Percentiles rank a stretch among this genome's conserved stretches.
phyloP scores from a whole-genome alignment of 129 eudicot genomes.

The Tagetes patula region DNA sequence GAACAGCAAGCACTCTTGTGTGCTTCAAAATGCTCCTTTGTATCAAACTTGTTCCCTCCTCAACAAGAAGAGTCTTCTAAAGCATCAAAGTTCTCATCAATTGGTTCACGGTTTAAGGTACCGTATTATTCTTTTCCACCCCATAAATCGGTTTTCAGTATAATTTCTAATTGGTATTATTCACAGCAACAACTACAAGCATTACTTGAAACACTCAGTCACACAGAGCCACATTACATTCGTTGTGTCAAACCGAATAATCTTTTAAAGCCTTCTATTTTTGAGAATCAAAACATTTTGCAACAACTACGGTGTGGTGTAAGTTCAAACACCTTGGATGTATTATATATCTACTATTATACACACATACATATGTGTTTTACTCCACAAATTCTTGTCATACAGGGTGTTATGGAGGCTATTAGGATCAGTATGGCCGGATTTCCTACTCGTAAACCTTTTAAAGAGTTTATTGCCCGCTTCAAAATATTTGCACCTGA shows the following conservation, averaged over 20 bases:
- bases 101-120: slow-evolving; percentile 81
- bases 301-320: slow-evolving; percentile 99
- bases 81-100: slow-evolving; percentile 81
- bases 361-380: slow-evolving; percentile 10
- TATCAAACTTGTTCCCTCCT: slow-evolving; percentile 79
- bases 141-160: neutral
- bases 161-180: slow-evolving; percentile 6
- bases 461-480: slow-evolving; percentile 69
- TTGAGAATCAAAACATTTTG: slow-evolving; percentile 75
- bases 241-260: slow-evolving; percentile 95
- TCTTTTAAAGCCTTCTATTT: slow-evolving; percentile 78
- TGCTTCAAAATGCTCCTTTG: slow-evolving; percentile 82
- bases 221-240: slow-evolving; percentile 90
- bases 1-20: slow-evolving; percentile 87
- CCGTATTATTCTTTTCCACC: slow-evolving; percentile 11
- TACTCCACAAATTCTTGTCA: neutral
- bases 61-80: slow-evolving; percentile 75
- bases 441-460: slow-evolving; percentile 83
- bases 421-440: slow-evolving; percentile 97
- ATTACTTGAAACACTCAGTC: slow-evolving; percentile 86
- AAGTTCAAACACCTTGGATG: slow-evolving; percentile 32
- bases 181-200: slow-evolving; percentile 77
- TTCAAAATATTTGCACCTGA: slow-evolving; percentile 74
- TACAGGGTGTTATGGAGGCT: slow-evolving; percentile 96
- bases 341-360: slow-evolving; percentile 1